These are phyloP conservation scores for Irpex lacteus DNA, from an alignment of 1,284 basidiomycete genomes.

Conservation along the genomic window DNA sequence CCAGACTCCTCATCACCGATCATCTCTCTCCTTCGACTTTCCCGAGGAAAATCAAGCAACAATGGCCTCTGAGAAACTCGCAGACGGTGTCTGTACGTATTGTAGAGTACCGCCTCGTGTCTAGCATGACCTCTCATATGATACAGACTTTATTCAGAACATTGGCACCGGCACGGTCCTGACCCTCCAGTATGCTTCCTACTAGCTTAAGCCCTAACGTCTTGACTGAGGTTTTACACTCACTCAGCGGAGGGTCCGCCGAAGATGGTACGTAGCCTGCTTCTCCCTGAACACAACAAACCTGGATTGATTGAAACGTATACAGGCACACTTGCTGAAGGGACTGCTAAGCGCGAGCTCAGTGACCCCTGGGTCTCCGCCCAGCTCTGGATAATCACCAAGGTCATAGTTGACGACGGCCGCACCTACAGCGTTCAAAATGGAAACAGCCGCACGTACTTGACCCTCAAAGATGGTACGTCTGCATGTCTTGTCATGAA, in stretches of 20 bases:
- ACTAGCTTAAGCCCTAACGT: not conserved
- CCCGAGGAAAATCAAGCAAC: too few relatives aligned
- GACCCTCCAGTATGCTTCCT: not conserved
- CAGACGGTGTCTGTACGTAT: not conserved
- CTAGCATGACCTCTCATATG: not conserved
- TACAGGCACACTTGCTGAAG: not conserved
- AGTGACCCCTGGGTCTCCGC: not conserved
- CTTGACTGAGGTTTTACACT: not conserved
- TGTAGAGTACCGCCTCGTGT: not conserved
- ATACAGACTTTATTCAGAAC: not conserved
- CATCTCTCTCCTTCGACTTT: not conserved
- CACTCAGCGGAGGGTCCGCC: not conserved
- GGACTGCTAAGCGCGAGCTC: not conserved
- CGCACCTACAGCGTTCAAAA: not conserved
- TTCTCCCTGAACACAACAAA: not conserved
- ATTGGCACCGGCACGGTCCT: not conserved
- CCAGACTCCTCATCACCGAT: too few relatives aligned
- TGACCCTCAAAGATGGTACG: not conserved
- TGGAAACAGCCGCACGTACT: not conserved
- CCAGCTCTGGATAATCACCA: conserved; percentile 3
- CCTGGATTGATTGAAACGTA: not conserved
- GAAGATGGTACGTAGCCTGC: not conserved
- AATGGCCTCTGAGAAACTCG: not conserved
- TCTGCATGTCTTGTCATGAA: not conserved
- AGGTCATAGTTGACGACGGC: not conserved